A percentile compares a stretch with the other conserved stretches of the same genome.
phyloP scores from a whole-genome alignment of 1,139 yeast genomes.

The Yamadazyma trypodendri region DNA sequence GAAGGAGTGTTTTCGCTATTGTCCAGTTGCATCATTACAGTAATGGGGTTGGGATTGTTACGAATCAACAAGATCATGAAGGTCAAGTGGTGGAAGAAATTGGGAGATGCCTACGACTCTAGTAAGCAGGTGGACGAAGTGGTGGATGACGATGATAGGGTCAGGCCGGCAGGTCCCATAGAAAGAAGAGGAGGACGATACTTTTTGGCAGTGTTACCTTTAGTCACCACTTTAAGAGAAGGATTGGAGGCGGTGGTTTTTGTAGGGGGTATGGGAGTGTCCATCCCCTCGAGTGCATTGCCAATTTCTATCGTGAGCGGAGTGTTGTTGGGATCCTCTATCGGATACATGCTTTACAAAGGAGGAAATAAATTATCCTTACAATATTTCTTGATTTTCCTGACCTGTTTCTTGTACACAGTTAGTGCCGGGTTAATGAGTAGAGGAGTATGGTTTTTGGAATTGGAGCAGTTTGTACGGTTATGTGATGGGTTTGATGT shows the following conservation, averaged over 20 bases:
- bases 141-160: background rate
- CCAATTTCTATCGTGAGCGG: conserved; percentile 35
- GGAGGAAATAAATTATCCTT: conserved; percentile 44
- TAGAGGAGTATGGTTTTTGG: conserved; percentile 48
- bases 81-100: conserved; percentile 49
- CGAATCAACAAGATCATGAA: conserved; percentile 70
- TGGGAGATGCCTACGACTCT: conserved; percentile 37
- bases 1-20: conserved; percentile 84
- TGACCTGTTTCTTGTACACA: conserved; percentile 43
- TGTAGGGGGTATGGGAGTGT: conserved; percentile 46
- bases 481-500: conserved; percentile 46
- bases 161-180: background rate
- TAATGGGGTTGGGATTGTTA: conserved; percentile 86
- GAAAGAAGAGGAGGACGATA: conserved; percentile 20
- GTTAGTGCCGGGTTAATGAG: conserved; percentile 48
- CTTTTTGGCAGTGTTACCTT: conserved; percentile 43
- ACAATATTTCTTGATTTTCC: conserved; percentile 38
- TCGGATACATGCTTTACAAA: conserved; percentile 40
- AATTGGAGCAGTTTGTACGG: conserved; percentile 40
- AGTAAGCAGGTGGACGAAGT: conserved; percentile 4
- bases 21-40: conserved; percentile 76
- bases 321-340: conserved; percentile 28
- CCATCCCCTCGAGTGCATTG: conserved; percentile 9
- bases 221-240: conserved; percentile 46
- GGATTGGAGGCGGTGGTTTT: conserved; percentile 51